Percentiles rank a stretch among this genome's conserved stretches.
Evolutionary conservation across 2,329 filamentous ascomycete species (phyloP).

Genomic region (Penicillium sp.): DNA sequence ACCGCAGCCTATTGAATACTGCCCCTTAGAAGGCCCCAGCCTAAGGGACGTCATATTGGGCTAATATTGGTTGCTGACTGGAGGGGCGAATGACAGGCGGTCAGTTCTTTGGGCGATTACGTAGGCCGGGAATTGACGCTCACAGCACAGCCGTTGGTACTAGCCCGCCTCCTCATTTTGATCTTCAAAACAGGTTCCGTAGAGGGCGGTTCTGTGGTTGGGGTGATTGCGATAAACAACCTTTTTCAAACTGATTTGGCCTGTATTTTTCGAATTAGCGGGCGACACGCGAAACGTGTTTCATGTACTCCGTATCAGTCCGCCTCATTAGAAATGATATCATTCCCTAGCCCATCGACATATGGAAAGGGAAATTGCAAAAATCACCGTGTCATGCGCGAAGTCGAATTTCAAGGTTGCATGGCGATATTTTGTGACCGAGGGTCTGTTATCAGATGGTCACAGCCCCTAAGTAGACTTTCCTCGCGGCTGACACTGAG

Average conservation of each 20-base stretch:
- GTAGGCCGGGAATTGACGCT: not conserved
- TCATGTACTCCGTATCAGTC: conserved; percentile 1
- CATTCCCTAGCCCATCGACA: not conserved
- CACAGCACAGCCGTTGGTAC: not conserved
- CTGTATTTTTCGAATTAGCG: not conserved
- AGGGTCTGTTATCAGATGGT: not conserved
- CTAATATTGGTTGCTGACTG: not conserved
- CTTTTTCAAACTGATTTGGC: not conserved
- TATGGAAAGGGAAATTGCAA: not conserved
- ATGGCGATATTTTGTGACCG: not conserved
- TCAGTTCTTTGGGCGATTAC: conserved; percentile 2
- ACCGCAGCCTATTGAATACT: not conserved
- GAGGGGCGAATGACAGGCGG: not conserved
- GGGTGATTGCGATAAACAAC: conserved; percentile 6
- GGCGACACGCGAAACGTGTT: conserved; percentile 1
- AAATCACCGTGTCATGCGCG: not conserved
- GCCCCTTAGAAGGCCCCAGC: not conserved
- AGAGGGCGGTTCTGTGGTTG: not conserved
- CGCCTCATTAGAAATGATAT: not conserved
- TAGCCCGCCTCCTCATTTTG: not conserved
- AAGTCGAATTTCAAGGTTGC: not conserved
- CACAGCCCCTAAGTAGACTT: not conserved
- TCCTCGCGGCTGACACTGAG: not conserved
- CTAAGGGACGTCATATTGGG: not conserved
- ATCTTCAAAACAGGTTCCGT: not conserved